These are phyloP conservation scores for Neocallimastix lanati DNA, from an alignment of 192 early-diverging fungal species.

Conservation along the genomic window DNA sequence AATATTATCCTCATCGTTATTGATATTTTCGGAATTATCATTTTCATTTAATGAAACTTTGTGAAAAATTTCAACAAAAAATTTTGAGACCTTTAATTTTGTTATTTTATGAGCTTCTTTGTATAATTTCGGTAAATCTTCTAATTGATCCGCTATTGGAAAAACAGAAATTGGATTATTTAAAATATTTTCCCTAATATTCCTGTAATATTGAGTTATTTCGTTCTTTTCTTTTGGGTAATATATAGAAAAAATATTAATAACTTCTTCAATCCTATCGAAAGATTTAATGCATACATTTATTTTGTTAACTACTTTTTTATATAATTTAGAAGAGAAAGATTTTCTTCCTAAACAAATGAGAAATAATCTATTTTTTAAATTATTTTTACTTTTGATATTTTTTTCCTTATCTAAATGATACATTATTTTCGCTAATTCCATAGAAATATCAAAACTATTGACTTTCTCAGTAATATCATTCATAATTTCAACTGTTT, in stretches of 20 bases:
- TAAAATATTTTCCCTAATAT: background rate
- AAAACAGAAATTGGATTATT: background rate
- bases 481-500: background rate
- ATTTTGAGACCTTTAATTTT: background rate
- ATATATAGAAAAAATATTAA: background rate
- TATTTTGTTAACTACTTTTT: background rate
- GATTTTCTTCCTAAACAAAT: background rate
- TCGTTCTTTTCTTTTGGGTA: background rate
- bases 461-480: background rate
- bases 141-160: background rate
- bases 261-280: background rate
- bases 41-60: background rate
- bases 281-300: background rate
- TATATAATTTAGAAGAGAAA: background rate
- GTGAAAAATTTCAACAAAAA: background rate
- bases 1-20: background rate
- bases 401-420: background rate
- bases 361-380: background rate
- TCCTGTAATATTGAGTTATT: background rate
- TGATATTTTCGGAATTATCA: background rate
- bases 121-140: background rate
- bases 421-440: background rate
- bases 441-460: background rate
- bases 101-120: background rate
- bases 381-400: background rate